Evolutionary conservation across 2,329 filamentous ascomycete species (phyloP).

Genomic region (Dryadomyces sulphureus): DNA sequence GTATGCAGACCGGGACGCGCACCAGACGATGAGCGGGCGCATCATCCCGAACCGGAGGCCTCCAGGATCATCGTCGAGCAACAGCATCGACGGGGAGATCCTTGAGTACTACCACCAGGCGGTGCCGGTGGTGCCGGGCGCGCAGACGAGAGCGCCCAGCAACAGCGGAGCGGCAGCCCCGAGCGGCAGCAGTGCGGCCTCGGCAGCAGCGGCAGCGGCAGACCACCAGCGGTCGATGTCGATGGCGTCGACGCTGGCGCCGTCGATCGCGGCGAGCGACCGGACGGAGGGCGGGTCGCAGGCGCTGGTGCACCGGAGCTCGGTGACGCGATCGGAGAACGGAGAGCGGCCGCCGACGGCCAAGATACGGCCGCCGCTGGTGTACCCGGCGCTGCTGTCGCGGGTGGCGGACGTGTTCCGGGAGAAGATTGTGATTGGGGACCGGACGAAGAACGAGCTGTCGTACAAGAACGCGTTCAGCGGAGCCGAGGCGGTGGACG

Average conservation of each 20-base stretch:
- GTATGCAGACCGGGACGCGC: slow-evolving; percentile 53
- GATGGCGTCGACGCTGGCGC: slow-evolving; percentile 72
- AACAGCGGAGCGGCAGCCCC: slow-evolving; percentile 17
- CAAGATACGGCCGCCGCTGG: slow-evolving; percentile 62
- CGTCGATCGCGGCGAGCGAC: slow-evolving; percentile 47
- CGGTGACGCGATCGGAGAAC: slow-evolving; percentile 37
- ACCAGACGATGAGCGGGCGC: slow-evolving; percentile 88
- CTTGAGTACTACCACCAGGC: slow-evolving; percentile 12
- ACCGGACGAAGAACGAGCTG: slow-evolving; percentile 89
- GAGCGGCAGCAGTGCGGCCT: slow-evolving; percentile 14
- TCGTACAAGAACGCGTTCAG: slow-evolving; percentile 97
- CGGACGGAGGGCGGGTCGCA: slow-evolving; percentile 20
- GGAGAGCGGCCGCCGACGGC: slow-evolving; percentile 41
- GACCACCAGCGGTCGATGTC: slow-evolving; percentile 54
- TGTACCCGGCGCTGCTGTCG: slow-evolving; percentile 90
- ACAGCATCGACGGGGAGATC: slow-evolving; percentile 13
- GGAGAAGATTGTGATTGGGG: slow-evolving; percentile 70
- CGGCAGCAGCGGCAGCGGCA: slow-evolving; percentile 26
- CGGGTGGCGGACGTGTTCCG: slow-evolving; percentile 85
- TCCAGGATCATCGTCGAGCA: slow-evolving; percentile 12
- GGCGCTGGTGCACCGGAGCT: slow-evolving; percentile 37
- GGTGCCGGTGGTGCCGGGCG: slow-evolving; percentile 23
- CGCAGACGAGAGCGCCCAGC: slow-evolving; percentile 39
- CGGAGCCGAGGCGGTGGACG: slow-evolving; percentile 86
- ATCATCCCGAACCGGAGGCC: slow-evolving; percentile 65